A percentile compares a stretch with the other conserved stretches of the same genome.
These are phyloP conservation scores for Tarenaya hassleriana DNA, from an alignment of 345 rosid species.

Conservation along the genomic window DNA sequence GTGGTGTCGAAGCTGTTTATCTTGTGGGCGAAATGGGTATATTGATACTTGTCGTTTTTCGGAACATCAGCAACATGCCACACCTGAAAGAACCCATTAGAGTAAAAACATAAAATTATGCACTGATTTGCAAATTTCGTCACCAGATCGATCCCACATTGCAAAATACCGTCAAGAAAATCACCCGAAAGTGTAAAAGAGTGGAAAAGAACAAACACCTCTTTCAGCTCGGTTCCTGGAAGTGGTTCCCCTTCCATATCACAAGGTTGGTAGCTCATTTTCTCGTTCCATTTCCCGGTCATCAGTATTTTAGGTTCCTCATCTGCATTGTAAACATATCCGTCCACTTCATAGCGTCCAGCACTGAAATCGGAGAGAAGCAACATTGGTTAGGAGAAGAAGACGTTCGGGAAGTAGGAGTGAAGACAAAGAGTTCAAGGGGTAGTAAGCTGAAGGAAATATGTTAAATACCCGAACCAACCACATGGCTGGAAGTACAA, in stretches of 20 bases:
- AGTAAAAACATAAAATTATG: neutral
- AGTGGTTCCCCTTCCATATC: slow-evolving; percentile 71
- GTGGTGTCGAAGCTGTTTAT: slow-evolving; percentile 74
- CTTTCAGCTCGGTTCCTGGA: slow-evolving; percentile 65
- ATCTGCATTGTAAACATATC: slow-evolving; percentile 63
- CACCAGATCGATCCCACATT: neutral
- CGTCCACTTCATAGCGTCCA: slow-evolving; percentile 88
- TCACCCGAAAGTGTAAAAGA: neutral
- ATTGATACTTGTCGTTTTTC: slow-evolving; percentile 61
- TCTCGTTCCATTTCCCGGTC: slow-evolving; percentile 83
- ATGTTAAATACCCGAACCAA: slow-evolving; percentile 63
- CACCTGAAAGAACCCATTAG: slow-evolving; percentile 38
- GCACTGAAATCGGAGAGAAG: slow-evolving; percentile 36
- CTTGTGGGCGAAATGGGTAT: slow-evolving; percentile 73
- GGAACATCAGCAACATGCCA: slow-evolving; percentile 80
- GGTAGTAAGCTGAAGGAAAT: neutral
- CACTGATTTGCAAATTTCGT: too few relatives aligned
- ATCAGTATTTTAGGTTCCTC: slow-evolving; percentile 81
- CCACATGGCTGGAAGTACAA: slow-evolving; percentile 77
- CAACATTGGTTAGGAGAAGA: slow-evolving; percentile 5
- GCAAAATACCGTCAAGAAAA: neutral
- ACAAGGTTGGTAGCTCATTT: slow-evolving; percentile 77
- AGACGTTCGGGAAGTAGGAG: slow-evolving; percentile 1
- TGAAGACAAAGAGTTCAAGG: slow-evolving; percentile 1
- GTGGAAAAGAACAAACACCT: slow-evolving; percentile 31